Percentiles rank a stretch among this genome's conserved stretches.
These are phyloP conservation scores for Coelastrella sp. DNA, from an alignment of 139 green algal genomes.

Conservation along the genomic window DNA sequence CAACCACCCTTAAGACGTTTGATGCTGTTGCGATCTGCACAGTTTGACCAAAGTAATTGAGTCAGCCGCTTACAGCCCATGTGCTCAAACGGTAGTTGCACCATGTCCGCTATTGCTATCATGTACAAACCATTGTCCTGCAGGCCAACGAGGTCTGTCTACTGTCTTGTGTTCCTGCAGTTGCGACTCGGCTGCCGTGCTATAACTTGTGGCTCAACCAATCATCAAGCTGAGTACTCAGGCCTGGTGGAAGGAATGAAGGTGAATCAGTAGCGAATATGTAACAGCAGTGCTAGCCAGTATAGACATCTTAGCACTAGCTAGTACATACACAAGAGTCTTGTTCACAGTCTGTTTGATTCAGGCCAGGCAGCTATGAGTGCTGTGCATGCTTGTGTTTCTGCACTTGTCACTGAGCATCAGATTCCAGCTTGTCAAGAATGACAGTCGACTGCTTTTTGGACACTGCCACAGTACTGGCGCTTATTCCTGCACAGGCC, in stretches of 20 bases:
- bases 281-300: too few relatives aligned
- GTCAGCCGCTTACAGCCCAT: too few relatives aligned
- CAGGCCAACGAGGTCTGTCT: not conserved
- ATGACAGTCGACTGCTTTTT: too few relatives aligned
- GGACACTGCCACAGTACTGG: too few relatives aligned
- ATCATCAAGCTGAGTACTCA: slow-evolving; percentile 55
- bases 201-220: slow-evolving; percentile 44
- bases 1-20: not conserved
- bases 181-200: slow-evolving; percentile 32
- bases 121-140: too few relatives aligned
- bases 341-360: not conserved
- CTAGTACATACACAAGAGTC: too few relatives aligned
- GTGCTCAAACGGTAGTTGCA: too few relatives aligned
- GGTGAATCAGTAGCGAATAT: not conserved
- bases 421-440: too few relatives aligned
- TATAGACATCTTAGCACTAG: too few relatives aligned
- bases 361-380: not conserved
- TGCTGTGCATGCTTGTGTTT: not conserved
- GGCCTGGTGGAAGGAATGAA: slow-evolving; percentile 47
- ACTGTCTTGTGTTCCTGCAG: not conserved
- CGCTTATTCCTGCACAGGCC: too few relatives aligned
- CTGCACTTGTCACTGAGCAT: not conserved
- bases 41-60: not conserved
- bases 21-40: not conserved
- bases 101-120: too few relatives aligned